Percentiles rank a stretch among this genome's conserved stretches.
phyloP scores from a whole-genome alignment of 2,329 filamentous ascomycete genomes.

The Hyphodiscus sp. region DNA sequence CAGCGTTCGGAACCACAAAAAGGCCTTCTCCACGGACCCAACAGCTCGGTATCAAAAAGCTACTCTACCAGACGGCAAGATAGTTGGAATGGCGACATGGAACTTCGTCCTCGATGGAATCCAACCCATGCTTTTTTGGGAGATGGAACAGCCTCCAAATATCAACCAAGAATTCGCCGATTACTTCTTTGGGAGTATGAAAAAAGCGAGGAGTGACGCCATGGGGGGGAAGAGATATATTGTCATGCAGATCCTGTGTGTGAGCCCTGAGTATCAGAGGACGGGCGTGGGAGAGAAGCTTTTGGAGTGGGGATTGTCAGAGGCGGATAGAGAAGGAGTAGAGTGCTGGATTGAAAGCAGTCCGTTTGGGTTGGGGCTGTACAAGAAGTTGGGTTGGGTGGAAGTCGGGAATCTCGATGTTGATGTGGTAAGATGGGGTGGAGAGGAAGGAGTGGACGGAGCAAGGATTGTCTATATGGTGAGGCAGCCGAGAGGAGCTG shows the following conservation, averaged over 20 bases:
- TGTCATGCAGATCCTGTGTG: conserved; percentile 7
- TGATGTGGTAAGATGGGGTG: conserved; percentile 14
- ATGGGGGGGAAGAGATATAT: conserved; percentile 10
- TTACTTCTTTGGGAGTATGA: background rate
- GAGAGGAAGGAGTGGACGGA: conserved; percentile 1
- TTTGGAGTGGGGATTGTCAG: conserved; percentile 9
- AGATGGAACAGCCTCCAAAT: background rate
- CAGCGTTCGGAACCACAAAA: background rate
- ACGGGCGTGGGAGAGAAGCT: conserved; percentile 9
- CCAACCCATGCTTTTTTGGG: background rate
- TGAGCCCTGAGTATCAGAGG: conserved; percentile 11
- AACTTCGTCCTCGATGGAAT: conserved; percentile 2
- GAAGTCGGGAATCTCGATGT: conserved; percentile 5
- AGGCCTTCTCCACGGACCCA: background rate
- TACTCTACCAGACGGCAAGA: conserved; percentile 1
- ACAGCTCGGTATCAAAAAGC: conserved; percentile 3
- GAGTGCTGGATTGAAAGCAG: conserved; percentile 10
- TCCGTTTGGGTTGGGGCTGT: conserved; percentile 10
- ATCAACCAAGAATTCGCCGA: background rate
- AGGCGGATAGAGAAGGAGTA: conserved; percentile 10
- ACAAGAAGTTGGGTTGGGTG: conserved; percentile 13
- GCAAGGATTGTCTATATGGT: background rate
- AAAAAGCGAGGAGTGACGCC: conserved; percentile 1
- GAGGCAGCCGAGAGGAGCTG: background rate
- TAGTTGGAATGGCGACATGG: conserved; percentile 8